These are phyloP conservation scores for Cercis canadensis DNA, from an alignment of 306 rosid species.

Conservation along the genomic window DNA sequence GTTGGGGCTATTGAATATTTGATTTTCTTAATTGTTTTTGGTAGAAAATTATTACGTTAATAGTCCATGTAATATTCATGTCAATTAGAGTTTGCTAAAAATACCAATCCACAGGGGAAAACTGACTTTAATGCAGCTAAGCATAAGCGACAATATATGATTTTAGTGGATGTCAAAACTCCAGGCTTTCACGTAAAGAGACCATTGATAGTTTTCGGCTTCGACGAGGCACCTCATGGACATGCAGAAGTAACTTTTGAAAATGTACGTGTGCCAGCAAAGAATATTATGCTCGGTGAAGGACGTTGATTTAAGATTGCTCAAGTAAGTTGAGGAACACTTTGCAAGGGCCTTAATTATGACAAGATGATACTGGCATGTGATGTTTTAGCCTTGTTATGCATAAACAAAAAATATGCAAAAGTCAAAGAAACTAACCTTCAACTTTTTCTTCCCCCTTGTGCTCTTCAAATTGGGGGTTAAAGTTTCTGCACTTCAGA, in stretches of 20 bases:
- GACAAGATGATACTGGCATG: slow-evolving; percentile 14
- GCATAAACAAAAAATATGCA: too few species aligned
- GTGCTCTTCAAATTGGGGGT: too few species aligned
- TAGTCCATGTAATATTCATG: slow-evolving; percentile 23
- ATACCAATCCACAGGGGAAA: slow-evolving; percentile 80
- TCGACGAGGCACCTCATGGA: slow-evolving; percentile 98
- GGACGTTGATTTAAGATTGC: slow-evolving; percentile 99
- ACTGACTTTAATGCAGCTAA: slow-evolving; percentile 77
- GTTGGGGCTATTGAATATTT: neutral
- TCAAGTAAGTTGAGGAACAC: slow-evolving; percentile 61
- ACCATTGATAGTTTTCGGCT: slow-evolving; percentile 87
- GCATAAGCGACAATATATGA: slow-evolving; percentile 96
- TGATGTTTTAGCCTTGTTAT: slow-evolving; percentile 30
- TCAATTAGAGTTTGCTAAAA: slow-evolving; percentile 36
- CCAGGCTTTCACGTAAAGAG: slow-evolving; percentile 85
- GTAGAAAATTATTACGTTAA: slow-evolving; percentile 24
- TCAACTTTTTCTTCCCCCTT: too few species aligned
- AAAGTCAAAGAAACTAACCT: too few species aligned
- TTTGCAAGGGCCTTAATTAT: slow-evolving; percentile 6
- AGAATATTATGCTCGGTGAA: slow-evolving; percentile 85
- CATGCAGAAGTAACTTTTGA: slow-evolving; percentile 89
- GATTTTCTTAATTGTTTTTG: slow-evolving; percentile 41
- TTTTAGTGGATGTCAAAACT: slow-evolving; percentile 82
- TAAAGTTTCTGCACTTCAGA: too few species aligned
- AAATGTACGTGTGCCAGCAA: slow-evolving; percentile 77